Conservation (phyloP, 495 filamentous ascomycete genomes). For the Hypoxylon fragiforme region DNA sequence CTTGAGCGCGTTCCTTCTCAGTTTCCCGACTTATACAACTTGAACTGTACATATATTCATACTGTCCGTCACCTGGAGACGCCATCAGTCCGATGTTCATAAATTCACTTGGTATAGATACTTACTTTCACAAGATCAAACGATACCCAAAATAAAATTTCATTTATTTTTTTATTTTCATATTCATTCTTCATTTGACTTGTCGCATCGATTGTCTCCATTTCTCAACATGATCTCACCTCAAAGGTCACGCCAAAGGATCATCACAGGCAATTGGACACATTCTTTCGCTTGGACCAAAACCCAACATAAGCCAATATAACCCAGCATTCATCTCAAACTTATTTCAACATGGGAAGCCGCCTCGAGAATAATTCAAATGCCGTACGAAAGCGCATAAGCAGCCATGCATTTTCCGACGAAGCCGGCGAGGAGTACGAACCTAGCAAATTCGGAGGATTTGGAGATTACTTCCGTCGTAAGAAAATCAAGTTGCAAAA, state of each 20-base stretch:
- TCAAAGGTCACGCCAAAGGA: no score
- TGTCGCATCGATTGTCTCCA: neutral
- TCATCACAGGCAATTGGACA: slow-evolving; percentile 26
- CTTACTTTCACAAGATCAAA: no score
- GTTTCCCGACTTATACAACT: no score
- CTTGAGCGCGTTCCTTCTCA: slow-evolving; percentile 19
- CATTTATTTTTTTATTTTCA: neutral
- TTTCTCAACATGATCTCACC: slow-evolving; percentile 31
- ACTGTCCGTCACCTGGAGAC: no score
- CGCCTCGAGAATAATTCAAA: slow-evolving; percentile 75
- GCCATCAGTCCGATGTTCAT: no score
- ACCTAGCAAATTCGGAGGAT: slow-evolving; percentile 82
- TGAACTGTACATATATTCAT: no score
- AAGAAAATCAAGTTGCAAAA: slow-evolving; percentile 98
- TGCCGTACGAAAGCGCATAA: slow-evolving; percentile 80
- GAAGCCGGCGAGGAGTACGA: slow-evolving; percentile 93
- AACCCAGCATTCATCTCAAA: neutral
- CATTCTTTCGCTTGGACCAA: slow-evolving; percentile 6
- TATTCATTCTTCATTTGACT: neutral
- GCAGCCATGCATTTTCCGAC: slow-evolving; percentile 60
- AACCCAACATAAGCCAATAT: no score
- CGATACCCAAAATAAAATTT: neutral
- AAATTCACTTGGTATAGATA: no score
- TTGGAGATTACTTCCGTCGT: slow-evolving; percentile 85
- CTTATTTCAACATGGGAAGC: slow-evolving; percentile 70